Percentiles rank a stretch among this genome's conserved stretches.
These are phyloP conservation scores for Podospora sp. DNA, from an alignment of 495 filamentous ascomycete genomes.

Conservation along the genomic window DNA sequence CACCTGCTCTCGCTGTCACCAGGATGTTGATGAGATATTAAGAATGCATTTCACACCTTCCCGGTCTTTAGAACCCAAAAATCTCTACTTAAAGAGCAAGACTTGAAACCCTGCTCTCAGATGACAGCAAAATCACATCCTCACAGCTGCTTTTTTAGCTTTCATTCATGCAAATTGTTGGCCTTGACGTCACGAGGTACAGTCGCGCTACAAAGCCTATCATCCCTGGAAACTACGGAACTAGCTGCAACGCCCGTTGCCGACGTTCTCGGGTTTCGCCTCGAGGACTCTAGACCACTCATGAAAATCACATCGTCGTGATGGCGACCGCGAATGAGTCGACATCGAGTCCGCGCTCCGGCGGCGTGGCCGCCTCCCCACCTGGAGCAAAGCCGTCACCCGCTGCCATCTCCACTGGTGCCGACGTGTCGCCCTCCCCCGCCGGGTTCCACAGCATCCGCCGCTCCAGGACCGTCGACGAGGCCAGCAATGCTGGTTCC, in stretches of 20 bases:
- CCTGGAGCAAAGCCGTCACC: not conserved
- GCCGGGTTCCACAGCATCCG: conserved; percentile 33
- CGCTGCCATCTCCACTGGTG: conserved; percentile 6
- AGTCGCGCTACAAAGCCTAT: not conserved
- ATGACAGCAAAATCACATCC: not conserved
- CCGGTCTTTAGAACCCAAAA: not conserved
- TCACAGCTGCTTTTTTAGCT: not conserved
- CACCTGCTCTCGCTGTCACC: no score
- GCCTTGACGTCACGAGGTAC: not conserved
- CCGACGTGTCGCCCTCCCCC: conserved; percentile 26
- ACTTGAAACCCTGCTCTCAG: not conserved
- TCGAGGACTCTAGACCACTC: not conserved
- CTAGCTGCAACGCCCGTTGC: not conserved
- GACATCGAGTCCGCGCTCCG: conserved; percentile 2
- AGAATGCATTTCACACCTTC: not conserved
- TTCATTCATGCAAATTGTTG: not conserved
- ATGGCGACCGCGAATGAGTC: conserved; percentile 13
- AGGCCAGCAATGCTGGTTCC: conserved; percentile 17
- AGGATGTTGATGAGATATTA: no score
- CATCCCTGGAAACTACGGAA: not conserved
- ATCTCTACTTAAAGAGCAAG: not conserved
- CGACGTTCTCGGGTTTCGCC: not conserved
- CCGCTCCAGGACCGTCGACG: conserved; percentile 41
- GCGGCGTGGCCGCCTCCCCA: not conserved
- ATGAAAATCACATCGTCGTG: not conserved